phyloP scores from a whole-genome alignment of 306 rosid species.

The Cicer arietinum region DNA sequence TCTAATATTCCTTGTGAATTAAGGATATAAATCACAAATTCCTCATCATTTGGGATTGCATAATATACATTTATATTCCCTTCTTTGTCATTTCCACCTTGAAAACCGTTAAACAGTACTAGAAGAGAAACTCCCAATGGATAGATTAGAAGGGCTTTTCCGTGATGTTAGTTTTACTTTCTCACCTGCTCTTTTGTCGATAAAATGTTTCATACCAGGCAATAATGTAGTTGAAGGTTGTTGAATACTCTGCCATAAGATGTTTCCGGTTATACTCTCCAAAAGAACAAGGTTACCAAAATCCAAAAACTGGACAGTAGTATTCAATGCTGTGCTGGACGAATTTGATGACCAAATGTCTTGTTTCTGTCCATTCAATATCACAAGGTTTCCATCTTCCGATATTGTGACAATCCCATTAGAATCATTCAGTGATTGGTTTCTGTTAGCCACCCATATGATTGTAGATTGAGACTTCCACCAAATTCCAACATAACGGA shows the following conservation, averaged over 20 bases:
- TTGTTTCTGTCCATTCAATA: constrained; percentile 33
- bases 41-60: not conserved
- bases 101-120: no score
- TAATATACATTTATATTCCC: not conserved
- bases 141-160: no score
- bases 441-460: constrained; percentile 31
- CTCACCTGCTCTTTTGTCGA: no score
- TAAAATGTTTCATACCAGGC: no score
- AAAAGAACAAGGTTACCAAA: constrained; percentile 47
- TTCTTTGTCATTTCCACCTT: no score
- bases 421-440: constrained; percentile 24
- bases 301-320: constrained; percentile 42
- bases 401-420: not conserved
- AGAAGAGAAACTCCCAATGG: no score
- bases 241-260: constrained; percentile 48
- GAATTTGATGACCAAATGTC: constrained; percentile 48
- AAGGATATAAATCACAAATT: no score
- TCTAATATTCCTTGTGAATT: constrained; percentile 32
- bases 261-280: not conserved
- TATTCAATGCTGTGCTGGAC: constrained; percentile 8
- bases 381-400: not conserved
- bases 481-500: constrained; percentile 42
- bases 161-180: no score
- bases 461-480: not conserved
- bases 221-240: not conserved